phyloP scores from a whole-genome alignment of 306 rosid species.

The Delonix regia region DNA sequence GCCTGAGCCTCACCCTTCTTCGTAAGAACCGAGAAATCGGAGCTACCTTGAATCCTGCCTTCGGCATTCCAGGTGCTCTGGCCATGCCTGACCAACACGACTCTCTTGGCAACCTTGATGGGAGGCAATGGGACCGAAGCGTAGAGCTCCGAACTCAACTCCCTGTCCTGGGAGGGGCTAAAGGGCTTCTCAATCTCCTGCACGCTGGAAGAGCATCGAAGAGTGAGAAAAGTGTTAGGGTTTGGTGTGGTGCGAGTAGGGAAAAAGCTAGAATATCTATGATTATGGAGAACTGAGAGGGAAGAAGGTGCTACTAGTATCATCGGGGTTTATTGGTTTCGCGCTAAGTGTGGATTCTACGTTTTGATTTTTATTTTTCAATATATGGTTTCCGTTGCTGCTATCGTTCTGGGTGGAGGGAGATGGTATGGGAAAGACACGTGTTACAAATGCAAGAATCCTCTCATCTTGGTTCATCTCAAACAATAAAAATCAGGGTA shows the following conservation, averaged over 20 bases:
- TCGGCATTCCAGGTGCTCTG: slow-evolving; percentile 98
- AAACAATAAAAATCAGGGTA: background rate
- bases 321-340: slow-evolving; percentile 40
- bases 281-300: background rate
- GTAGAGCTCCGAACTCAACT: slow-evolving; percentile 47
- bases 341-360: background rate
- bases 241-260: slow-evolving; percentile 12
- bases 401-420: slow-evolving; percentile 21
- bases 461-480: slow-evolving; percentile 22
- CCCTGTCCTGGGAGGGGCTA: slow-evolving; percentile 12
- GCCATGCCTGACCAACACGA: slow-evolving; percentile 89
- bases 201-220: slow-evolving; percentile 58
- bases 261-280: slow-evolving; percentile 28
- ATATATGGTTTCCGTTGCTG: slow-evolving; percentile 46
- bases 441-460: slow-evolving; percentile 21
- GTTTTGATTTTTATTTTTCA: background rate
- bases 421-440: slow-evolving; percentile 35
- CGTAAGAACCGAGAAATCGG: slow-evolving; percentile 80
- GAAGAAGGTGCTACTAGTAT: slow-evolving; percentile 27
- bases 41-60: slow-evolving; percentile 96
- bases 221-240: slow-evolving; percentile 19
- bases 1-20: slow-evolving; percentile 93
- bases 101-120: slow-evolving; percentile 66
- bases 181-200: slow-evolving; percentile 42
- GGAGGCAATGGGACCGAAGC: slow-evolving; percentile 52